A percentile compares a stretch with the other conserved stretches of the same genome.
These are phyloP conservation scores for Phialophora chinensis DNA, from an alignment of 2,329 filamentous ascomycete species.

Conservation along the genomic window DNA sequence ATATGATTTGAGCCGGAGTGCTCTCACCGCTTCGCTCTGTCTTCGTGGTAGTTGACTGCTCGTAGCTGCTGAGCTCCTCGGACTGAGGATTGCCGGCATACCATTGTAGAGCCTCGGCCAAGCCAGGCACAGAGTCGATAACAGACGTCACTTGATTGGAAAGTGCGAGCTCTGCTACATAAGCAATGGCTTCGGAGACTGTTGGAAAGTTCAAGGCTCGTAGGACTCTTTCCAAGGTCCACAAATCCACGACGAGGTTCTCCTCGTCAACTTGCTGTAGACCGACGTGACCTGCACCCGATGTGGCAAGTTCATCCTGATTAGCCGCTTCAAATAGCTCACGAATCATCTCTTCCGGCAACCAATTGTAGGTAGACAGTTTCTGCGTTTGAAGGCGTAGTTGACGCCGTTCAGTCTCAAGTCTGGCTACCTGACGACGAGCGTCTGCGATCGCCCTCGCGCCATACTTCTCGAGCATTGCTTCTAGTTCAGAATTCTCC, in stretches of 20 bases:
- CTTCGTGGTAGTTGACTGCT: constrained; percentile 47
- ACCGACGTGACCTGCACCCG: not conserved
- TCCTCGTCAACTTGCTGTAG: constrained; percentile 21
- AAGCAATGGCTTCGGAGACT: constrained; percentile 67
- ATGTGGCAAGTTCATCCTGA: not conserved
- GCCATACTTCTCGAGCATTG: constrained; percentile 82
- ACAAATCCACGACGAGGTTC: constrained; percentile 75
- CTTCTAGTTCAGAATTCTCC: constrained; percentile 86
- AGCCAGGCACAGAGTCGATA: constrained; percentile 77
- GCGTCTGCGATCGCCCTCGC: constrained; percentile 80
- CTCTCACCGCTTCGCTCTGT: constrained; percentile 22
- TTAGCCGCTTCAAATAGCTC: constrained; percentile 70
- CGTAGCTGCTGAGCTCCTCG: constrained; percentile 75
- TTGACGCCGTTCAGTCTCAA: constrained; percentile 84
- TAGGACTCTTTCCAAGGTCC: constrained; percentile 80
- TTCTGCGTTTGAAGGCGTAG: constrained; percentile 78
- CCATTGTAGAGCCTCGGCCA: constrained; percentile 90
- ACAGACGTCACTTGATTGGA: constrained; percentile 59
- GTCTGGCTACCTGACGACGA: constrained; percentile 73
- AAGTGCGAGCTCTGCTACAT: constrained; percentile 70
- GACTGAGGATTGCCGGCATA: constrained; percentile 75
- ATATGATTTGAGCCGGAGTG: constrained; percentile 23
- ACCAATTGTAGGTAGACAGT: constrained; percentile 76
- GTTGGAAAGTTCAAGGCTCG: constrained; percentile 71
- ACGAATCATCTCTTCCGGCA: constrained; percentile 78